A percentile compares a stretch with the other conserved stretches of the same genome.
These are phyloP conservation scores for Tetrastigma voinierianum DNA, from an alignment of 164 flowering plant genomes.

Conservation along the genomic window DNA sequence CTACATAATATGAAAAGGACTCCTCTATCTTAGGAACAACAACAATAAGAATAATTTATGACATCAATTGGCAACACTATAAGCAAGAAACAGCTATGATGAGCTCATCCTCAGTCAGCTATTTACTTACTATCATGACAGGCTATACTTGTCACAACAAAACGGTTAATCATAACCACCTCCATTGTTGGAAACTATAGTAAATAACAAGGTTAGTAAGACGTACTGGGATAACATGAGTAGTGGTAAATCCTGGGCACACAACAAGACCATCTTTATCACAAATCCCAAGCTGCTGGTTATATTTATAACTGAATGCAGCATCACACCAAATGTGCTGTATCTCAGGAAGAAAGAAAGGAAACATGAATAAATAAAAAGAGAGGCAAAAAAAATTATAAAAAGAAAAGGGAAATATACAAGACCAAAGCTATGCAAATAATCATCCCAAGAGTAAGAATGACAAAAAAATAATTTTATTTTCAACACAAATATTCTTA, in stretches of 20 bases:
- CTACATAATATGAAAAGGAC: no score
- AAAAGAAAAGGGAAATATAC: no score
- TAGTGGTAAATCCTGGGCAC: conserved; percentile 77
- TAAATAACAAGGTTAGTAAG: conserved; percentile 8
- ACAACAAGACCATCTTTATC: conserved; percentile 81
- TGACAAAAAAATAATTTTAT: not conserved
- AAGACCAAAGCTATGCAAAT: not conserved
- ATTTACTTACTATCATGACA: no score
- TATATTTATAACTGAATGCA: conserved; percentile 93
- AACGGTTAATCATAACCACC: no score
- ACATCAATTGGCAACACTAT: no score
- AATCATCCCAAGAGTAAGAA: no score
- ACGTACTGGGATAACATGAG: conserved; percentile 85
- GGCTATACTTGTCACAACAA: no score
- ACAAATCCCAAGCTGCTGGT: conserved; percentile 78
- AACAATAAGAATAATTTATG: no score
- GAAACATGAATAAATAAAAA: not conserved
- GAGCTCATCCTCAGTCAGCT: no score
- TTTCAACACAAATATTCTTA: not conserved
- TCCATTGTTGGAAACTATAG: not conserved
- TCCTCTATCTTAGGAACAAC: no score
- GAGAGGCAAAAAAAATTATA: no score
- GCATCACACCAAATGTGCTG: conserved; percentile 99
- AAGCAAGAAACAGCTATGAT: no score
- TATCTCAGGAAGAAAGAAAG: conserved; percentile 9